A percentile compares a stretch with the other conserved stretches of the same genome.
These are phyloP conservation scores for Blastomyces emzantsi DNA, from an alignment of 2,329 filamentous ascomycete species.

Conservation along the genomic window DNA sequence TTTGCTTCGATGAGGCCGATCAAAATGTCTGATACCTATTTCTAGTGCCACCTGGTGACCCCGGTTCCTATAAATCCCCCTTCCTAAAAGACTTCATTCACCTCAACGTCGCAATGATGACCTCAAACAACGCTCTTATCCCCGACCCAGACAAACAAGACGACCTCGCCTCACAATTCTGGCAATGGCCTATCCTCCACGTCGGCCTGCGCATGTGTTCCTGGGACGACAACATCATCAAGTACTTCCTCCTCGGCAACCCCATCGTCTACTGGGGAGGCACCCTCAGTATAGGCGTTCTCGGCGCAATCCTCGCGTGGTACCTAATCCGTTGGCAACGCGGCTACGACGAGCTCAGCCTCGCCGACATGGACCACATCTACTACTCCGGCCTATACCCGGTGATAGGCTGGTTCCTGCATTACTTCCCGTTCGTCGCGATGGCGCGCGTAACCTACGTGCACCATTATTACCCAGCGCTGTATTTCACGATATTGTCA, in stretches of 20 bases:
- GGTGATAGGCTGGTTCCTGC: constrained; percentile 85
- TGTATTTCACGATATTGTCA: constrained; percentile 91
- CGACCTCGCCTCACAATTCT: constrained; percentile 90
- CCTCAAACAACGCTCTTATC: constrained; percentile 95
- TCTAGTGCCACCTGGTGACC: constrained; percentile 75
- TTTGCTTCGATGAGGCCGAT: neutral
- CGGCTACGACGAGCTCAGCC: constrained; percentile 74
- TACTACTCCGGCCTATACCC: constrained; percentile 92
- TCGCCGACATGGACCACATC: constrained; percentile 79
- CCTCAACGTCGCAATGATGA: constrained; percentile 99
- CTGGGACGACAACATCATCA: constrained; percentile 91
- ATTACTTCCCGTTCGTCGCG: constrained; percentile 90
- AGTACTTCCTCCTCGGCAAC: constrained; percentile 98
- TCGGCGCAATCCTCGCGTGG: constrained; percentile 66
- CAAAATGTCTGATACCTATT: constrained; percentile 19
- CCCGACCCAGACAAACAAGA: constrained; percentile 99
- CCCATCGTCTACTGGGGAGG: constrained; percentile 94
- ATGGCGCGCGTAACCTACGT: constrained; percentile 99
- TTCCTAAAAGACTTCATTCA: constrained; percentile 98
- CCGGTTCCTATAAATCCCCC: constrained; percentile 88
- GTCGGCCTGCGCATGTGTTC: constrained; percentile 97
- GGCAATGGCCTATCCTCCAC: constrained; percentile 96
- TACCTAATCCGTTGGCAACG: constrained; percentile 94
- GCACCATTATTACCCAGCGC: constrained; percentile 96
- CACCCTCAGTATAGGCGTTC: constrained; percentile 65